Percentiles rank a stretch among this genome's conserved stretches.
Conservation (phyloP, 805 yeast genomes). For the Brettanomyces anomalus region DNA sequence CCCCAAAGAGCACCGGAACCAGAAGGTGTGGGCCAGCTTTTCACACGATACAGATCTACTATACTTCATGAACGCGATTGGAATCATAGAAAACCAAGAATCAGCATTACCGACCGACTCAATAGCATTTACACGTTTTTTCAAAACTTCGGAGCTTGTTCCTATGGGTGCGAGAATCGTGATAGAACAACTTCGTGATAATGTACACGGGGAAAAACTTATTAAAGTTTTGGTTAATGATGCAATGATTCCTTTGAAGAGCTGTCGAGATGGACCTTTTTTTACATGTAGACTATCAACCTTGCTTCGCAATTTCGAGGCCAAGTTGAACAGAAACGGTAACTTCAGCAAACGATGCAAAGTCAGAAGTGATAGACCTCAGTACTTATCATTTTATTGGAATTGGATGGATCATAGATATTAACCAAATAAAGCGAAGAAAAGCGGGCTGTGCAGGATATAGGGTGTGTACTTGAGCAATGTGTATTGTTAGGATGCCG, state of each 20-base stretch:
- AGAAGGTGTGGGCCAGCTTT: constrained; percentile 42
- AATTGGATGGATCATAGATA: constrained; percentile 12
- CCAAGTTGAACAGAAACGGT: constrained; percentile 5
- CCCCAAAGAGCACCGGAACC: constrained; percentile 10
- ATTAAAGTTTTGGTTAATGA: constrained; percentile 45
- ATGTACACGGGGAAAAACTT: constrained; percentile 19
- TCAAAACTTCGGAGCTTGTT: constrained; percentile 34
- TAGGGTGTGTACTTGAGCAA: too few species aligned
- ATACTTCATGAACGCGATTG: constrained; percentile 55
- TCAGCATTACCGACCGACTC: constrained; percentile 30
- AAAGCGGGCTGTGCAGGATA: too few species aligned
- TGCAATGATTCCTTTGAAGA: constrained; percentile 42
- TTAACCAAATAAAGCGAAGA: not conserved
- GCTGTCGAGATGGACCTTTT: constrained; percentile 44
- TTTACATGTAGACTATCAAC: constrained; percentile 30
- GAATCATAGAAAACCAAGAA: constrained; percentile 35
- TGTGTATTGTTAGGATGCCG: too few species aligned
- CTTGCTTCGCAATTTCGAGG: constrained; percentile 7
- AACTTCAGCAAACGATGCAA: constrained; percentile 11
- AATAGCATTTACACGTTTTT: constrained; percentile 35
- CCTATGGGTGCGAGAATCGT: constrained; percentile 53
- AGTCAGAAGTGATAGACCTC: constrained; percentile 10
- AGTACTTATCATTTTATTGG: constrained; percentile 19
- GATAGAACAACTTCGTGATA: constrained; percentile 37
- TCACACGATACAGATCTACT: constrained; percentile 65